These are phyloP conservation scores for Aquanectria penicillioides DNA, from an alignment of 2,329 filamentous ascomycete species.

Conservation along the genomic window DNA sequence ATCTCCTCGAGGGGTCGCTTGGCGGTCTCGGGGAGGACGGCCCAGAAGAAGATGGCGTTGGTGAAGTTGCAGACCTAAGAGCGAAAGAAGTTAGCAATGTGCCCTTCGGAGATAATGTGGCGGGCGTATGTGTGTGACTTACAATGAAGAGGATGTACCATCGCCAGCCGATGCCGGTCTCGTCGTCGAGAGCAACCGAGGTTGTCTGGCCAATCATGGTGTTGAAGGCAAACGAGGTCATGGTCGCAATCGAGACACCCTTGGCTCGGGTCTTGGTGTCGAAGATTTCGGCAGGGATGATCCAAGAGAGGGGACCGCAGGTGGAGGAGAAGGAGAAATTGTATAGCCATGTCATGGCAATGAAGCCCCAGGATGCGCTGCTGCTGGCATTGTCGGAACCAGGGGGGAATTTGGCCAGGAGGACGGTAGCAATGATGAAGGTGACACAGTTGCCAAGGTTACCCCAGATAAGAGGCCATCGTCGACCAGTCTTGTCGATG, in stretches of 20 bases:
- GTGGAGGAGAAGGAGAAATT: constrained; percentile 80
- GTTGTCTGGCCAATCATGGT: constrained; percentile 77
- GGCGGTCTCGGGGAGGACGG: constrained; percentile 72
- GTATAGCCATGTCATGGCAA: constrained; percentile 78
- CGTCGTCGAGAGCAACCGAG: constrained; percentile 59
- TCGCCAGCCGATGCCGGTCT: constrained; percentile 55
- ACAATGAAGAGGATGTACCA: constrained; percentile 60
- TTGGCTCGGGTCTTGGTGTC: constrained; percentile 80
- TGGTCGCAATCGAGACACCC: constrained; percentile 79
- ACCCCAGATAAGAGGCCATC: constrained; percentile 76
- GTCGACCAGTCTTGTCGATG: constrained; percentile 76
- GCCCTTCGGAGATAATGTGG: no score
- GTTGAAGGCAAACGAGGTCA: constrained; percentile 79
- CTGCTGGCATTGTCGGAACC: constrained; percentile 49
- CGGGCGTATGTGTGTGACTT: constrained; percentile 11
- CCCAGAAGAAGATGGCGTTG: constrained; percentile 65
- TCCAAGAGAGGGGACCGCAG: constrained; percentile 72
- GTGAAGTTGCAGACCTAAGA: constrained; percentile 70
- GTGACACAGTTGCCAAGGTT: constrained; percentile 77
- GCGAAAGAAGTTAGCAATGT: no score
- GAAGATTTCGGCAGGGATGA: constrained; percentile 77
- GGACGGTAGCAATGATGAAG: constrained; percentile 73
- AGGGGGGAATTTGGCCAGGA: constrained; percentile 68
- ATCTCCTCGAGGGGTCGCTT: constrained; percentile 74
- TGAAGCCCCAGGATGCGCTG: constrained; percentile 77